Conservation (phyloP, 2,329 filamentous ascomycete species). For the Dothistroma septosporum region DNA sequence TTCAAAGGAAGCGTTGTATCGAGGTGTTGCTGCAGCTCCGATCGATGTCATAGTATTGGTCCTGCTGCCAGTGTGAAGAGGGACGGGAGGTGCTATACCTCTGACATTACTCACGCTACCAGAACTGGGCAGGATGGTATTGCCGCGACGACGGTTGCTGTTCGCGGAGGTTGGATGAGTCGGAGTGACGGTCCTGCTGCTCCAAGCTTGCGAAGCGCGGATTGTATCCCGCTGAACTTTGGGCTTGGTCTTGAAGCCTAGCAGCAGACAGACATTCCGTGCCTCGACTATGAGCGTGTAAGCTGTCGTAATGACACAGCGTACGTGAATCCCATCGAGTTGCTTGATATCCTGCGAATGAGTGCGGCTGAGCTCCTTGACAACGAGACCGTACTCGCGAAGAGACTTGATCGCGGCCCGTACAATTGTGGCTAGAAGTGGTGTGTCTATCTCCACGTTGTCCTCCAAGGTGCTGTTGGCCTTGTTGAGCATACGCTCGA, state of each 20-base stretch:
- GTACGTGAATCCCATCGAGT: constrained; percentile 54
- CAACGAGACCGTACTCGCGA: constrained; percentile 48
- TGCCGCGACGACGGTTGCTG: constrained; percentile 47
- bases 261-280: constrained; percentile 54
- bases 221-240: constrained; percentile 21
- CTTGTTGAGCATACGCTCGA: constrained; percentile 46
- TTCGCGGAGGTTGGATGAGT: constrained; percentile 45
- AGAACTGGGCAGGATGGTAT: constrained; percentile 49
- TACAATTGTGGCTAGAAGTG: constrained; percentile 39
- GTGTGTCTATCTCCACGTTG: constrained; percentile 41
- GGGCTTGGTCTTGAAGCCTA: constrained; percentile 43
- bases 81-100: constrained; percentile 39
- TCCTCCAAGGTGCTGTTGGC: constrained; percentile 49
- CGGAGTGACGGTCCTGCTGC: constrained; percentile 40
- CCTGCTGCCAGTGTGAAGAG: constrained; percentile 48
- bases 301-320: constrained; percentile 56
- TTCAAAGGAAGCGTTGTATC: constrained; percentile 76
- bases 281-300: constrained; percentile 57
- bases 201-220: constrained; percentile 31
- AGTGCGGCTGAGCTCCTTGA: constrained; percentile 47
- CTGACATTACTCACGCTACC: constrained; percentile 32
- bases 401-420: constrained; percentile 48
- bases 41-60: constrained; percentile 50
- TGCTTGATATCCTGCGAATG: constrained; percentile 51
- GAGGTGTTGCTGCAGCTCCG: constrained; percentile 57